Evolutionary conservation across 139 green algal genomes (phyloP), one percentile per base, ranked within the genome.

Genomic region (Closterium sp.): DNA sequence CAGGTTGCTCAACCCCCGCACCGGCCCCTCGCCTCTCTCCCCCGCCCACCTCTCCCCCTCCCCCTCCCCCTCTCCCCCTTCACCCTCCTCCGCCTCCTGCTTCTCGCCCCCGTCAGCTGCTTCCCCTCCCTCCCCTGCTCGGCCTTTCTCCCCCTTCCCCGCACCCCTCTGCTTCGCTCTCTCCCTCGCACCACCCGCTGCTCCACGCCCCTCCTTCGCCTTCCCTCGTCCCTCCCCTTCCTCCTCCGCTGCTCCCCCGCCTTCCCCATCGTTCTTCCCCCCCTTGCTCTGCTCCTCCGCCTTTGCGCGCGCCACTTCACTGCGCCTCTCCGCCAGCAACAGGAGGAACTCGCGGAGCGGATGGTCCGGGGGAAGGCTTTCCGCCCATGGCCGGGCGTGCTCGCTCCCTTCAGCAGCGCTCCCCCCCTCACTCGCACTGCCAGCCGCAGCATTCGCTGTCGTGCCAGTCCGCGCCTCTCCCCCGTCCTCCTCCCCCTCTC

Each of bases 1-100:
- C 30, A 94, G 88, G 34, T 94, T 94, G 32, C 34, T 85, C 12
- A 94, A 31, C 21, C 91, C 91, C 19, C 35, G 36, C 32, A 91
- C 55, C 34, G 34, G 25, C 36, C 88, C 34, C 88, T 91, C 32
- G 25, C 21, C 88, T 4, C 66, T 9, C 33, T 1, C 23, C 9
- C 21, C 36, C 4, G 33, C 32, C 8, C 30, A n/a, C 88, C 88
- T 1, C 88, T 91, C 88, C 38, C 38, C 36, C 88, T 85, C 33
- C 88, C 34, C 88, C 10, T 91, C 88, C 34, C 19, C 83, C 38
- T 90, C 87, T 23, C 19, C n/a, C 25, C 36, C 87, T 21, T 16
- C 31, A 87, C 25, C 35, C n/a, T 25, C 25, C 10, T 90, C 35
- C 9, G 23, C 33, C 87, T 16, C 16, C 84, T 89, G n/a, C 86